Percentiles rank a stretch among this genome's conserved stretches.
Evolutionary conservation across 1,139 yeast genomes (phyloP).

Genomic region (Saccharomycopsis hybrid): DNA sequence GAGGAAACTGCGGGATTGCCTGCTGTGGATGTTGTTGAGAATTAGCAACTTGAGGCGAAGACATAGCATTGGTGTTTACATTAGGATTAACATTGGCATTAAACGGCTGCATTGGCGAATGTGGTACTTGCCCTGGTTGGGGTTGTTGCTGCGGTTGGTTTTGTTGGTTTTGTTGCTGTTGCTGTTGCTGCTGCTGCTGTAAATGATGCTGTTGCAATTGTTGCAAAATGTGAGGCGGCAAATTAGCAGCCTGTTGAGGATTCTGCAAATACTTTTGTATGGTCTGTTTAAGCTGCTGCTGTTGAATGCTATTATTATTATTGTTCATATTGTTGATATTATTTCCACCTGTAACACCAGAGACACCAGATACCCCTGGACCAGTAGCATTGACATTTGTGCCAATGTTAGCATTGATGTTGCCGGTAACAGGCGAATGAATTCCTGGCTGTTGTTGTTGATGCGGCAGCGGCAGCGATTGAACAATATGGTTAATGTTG

Average conservation of each 20-base stretch:
- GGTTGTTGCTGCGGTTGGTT: constrained; percentile 23
- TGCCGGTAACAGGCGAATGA: too few species aligned
- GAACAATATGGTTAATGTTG: too few species aligned
- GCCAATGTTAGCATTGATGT: too few species aligned
- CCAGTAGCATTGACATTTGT: too few species aligned
- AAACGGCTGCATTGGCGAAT: constrained; percentile 9
- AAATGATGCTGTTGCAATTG: constrained; percentile 11
- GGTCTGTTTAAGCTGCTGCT: constrained; percentile 11
- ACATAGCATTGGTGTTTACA: too few species aligned
- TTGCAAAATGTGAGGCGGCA: constrained; percentile 13
- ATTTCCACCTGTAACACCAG: too few species aligned
- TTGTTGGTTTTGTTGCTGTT: constrained; percentile 13
- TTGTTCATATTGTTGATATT: too few species aligned
- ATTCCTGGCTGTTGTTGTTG: too few species aligned
- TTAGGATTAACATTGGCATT: constrained; percentile 1
- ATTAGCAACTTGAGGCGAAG: neutral
- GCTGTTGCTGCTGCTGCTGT: constrained; percentile 15
- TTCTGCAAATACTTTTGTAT: constrained; percentile 14
- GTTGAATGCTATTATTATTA: too few species aligned
- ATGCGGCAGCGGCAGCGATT: too few species aligned
- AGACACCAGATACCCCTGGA: too few species aligned
- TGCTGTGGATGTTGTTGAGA: neutral
- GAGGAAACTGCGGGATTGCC: constrained; percentile 22
- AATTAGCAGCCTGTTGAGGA: constrained; percentile 13
- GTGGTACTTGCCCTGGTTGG: constrained; percentile 19